phyloP scores from a whole-genome alignment of 345 rosid genomes.

The Arabis alpina region DNA sequence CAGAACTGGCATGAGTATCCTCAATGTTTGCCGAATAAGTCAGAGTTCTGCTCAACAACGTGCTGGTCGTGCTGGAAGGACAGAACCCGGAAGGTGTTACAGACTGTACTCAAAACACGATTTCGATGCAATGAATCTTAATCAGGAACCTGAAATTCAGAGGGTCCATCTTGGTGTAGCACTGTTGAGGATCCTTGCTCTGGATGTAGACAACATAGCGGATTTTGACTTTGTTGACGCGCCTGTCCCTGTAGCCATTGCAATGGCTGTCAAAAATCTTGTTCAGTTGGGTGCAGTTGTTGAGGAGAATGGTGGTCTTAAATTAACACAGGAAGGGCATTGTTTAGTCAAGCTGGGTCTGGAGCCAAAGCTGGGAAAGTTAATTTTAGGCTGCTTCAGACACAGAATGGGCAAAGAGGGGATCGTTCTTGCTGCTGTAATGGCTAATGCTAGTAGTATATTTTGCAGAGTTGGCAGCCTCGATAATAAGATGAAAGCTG shows the following conservation, averaged over 20 bases:
- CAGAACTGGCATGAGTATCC: slow-evolving; percentile 81
- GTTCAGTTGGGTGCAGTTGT: slow-evolving; percentile 75
- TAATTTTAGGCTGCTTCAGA: slow-evolving; percentile 63
- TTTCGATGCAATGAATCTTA: slow-evolving; percentile 61
- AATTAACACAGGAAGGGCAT: slow-evolving; percentile 68
- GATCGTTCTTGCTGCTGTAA: slow-evolving; percentile 83
- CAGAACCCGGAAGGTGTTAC: slow-evolving; percentile 84
- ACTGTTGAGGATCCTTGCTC: slow-evolving; percentile 77
- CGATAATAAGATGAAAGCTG: slow-evolving; percentile 74
- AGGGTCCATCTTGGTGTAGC: slow-evolving; percentile 97
- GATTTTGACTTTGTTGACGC: slow-evolving; percentile 90
- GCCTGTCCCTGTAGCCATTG: slow-evolving; percentile 69
- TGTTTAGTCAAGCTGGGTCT: slow-evolving; percentile 78
- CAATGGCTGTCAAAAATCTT: slow-evolving; percentile 74
- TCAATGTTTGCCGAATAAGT: slow-evolving; percentile 69
- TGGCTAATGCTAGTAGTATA: slow-evolving; percentile 86
- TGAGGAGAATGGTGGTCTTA: slow-evolving; percentile 49
- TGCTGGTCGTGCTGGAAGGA: slow-evolving; percentile 99
- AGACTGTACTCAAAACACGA: slow-evolving; percentile 65
- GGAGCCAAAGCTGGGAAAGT: slow-evolving; percentile 90
- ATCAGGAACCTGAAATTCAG: slow-evolving; percentile 83
- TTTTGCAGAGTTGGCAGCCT: slow-evolving; percentile 85
- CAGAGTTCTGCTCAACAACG: slow-evolving; percentile 89
- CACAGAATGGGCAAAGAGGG: slow-evolving; percentile 77
- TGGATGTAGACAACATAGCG: slow-evolving; percentile 60